phyloP scores from a whole-genome alignment of 2,329 filamentous ascomycete genomes.

The Aspergillus versicolor region DNA sequence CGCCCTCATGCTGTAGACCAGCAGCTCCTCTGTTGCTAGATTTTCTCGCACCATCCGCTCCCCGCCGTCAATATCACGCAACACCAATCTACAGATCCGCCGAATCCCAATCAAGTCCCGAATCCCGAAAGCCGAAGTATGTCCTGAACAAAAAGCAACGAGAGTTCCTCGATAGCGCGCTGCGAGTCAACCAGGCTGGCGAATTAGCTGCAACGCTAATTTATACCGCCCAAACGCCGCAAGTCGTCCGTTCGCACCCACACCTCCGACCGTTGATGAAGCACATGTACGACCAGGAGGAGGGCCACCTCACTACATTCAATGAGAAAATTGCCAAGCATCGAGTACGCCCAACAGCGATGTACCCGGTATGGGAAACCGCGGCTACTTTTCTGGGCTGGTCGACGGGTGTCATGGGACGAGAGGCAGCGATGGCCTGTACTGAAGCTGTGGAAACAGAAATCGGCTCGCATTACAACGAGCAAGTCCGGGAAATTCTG shows the following conservation, averaged over 20 bases:
- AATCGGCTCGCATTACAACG: slow-evolving; percentile 94
- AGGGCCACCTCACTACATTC: slow-evolving; percentile 80
- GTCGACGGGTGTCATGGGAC: slow-evolving; percentile 82
- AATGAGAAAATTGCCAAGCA: slow-evolving; percentile 80
- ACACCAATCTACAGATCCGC: slow-evolving; percentile 29
- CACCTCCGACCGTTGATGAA: slow-evolving; percentile 88
- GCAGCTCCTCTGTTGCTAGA: slow-evolving; percentile 32
- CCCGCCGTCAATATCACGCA: slow-evolving; percentile 25
- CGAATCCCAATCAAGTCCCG: slow-evolving; percentile 22
- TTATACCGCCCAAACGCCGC: slow-evolving; percentile 83
- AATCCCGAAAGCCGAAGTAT: slow-evolving; percentile 41
- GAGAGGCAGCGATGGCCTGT: slow-evolving; percentile 96
- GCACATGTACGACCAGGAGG: slow-evolving; percentile 98
- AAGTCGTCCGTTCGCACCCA: slow-evolving; percentile 75
- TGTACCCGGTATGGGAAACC: slow-evolving; percentile 86
- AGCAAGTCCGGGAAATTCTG: slow-evolving; percentile 77
- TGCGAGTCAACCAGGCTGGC: slow-evolving; percentile 95
- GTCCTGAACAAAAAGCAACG: slow-evolving; percentile 69
- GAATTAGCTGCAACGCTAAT: slow-evolving; percentile 96
- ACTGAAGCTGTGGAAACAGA: slow-evolving; percentile 98
- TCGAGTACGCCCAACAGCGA: slow-evolving; percentile 84
- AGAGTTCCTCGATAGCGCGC: slow-evolving; percentile 72
- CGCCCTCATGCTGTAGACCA: slow-evolving; percentile 15
- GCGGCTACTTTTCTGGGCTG: slow-evolving; percentile 82
- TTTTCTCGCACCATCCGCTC: slow-evolving; percentile 35